A percentile compares a stretch with the other conserved stretches of the same genome.
Evolutionary conservation across 768 basidiomycete species (phyloP).

Genomic region (Neoboletus subvelutipes): DNA sequence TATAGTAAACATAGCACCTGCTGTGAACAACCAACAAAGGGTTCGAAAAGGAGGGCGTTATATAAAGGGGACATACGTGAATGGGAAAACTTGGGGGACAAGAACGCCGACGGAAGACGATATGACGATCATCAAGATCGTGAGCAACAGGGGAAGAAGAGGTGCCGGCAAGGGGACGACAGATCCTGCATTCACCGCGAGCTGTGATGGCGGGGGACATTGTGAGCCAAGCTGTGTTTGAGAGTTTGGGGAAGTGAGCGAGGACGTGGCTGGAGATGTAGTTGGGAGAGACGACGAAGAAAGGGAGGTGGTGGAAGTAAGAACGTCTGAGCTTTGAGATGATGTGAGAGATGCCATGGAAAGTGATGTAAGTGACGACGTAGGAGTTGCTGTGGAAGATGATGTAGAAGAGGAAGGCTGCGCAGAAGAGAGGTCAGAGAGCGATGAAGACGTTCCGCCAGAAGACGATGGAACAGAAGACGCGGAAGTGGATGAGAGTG

Average conservation of each 20-base stretch:
- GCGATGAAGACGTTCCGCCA: not conserved
- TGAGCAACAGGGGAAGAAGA: slow-evolving; percentile 19
- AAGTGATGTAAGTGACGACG: not conserved
- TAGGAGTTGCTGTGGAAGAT: not conserved
- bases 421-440: not conserved
- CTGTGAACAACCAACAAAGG: not conserved
- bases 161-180: slow-evolving; percentile 5
- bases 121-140: slow-evolving; percentile 26
- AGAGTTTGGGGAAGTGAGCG: slow-evolving; percentile 5
- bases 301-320: not conserved
- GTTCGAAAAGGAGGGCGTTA: not conserved
- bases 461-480: not conserved
- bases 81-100: slow-evolving; percentile 20
- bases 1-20: not conserved
- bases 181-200: slow-evolving; percentile 7
- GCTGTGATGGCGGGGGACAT: slow-evolving; percentile 15
- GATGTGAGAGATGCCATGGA: not conserved
- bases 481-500: not conserved
- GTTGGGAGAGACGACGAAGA: not conserved
- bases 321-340: not conserved
- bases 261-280: not conserved
- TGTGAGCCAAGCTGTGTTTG: slow-evolving; percentile 25
- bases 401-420: slow-evolving; percentile 1
- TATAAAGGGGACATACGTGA: not conserved
- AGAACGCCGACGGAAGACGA: slow-evolving; percentile 28